phyloP scores from a whole-genome alignment of 106 monocot genomes.

The Ottelia alismoides region DNA sequence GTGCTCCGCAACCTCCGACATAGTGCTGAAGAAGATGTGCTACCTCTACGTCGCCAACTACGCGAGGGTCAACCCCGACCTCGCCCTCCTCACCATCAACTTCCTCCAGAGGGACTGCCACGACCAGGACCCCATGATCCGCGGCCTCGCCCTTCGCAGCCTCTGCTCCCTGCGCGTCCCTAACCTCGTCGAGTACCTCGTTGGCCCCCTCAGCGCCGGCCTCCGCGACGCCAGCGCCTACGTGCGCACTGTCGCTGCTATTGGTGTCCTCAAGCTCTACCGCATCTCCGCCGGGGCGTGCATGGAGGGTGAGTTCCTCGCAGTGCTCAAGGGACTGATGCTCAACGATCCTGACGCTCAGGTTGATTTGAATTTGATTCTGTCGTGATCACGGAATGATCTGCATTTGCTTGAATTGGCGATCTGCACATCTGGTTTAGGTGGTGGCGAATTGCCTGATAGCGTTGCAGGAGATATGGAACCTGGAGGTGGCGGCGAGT shows the following conservation, averaged over 20 bases:
- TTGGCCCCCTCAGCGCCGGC: constrained; percentile 57
- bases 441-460: constrained; percentile 91
- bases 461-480: constrained; percentile 91
- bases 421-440: too few species aligned
- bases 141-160: constrained; percentile 83
- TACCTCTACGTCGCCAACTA: constrained; percentile 93
- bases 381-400: too few species aligned
- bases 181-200: constrained; percentile 89
- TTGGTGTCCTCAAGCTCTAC: constrained; percentile 73
- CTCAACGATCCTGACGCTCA: constrained; percentile 87
- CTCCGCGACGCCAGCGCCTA: constrained; percentile 71
- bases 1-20: constrained; percentile 97
- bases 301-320: constrained; percentile 68
- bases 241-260: constrained; percentile 70
- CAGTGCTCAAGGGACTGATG: constrained; percentile 60
- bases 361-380: constrained; percentile 33
- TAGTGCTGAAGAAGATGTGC: constrained; percentile 99
- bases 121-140: constrained; percentile 90
- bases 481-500: constrained; percentile 34
- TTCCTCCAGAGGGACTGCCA: constrained; percentile 89
- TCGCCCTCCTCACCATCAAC: constrained; percentile 95
- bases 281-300: constrained; percentile 72
- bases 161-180: constrained; percentile 78
- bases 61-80: constrained; percentile 78
- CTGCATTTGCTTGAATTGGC: too few species aligned